Conservation (phyloP, 129 eudicot species). For the Lactuca sativa region DNA sequence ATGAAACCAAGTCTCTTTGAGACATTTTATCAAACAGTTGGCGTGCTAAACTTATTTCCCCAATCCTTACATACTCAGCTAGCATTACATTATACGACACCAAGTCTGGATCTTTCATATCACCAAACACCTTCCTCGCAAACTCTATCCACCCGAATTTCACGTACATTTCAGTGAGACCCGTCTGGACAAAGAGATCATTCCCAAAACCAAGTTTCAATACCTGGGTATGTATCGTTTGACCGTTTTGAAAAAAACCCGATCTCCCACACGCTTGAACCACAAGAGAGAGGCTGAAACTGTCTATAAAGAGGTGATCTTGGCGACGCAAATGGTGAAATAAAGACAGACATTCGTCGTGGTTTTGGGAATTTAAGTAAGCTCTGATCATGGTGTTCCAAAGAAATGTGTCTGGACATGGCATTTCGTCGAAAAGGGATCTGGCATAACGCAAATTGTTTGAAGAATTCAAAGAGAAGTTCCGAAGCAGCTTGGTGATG, state of each 20-base stretch:
- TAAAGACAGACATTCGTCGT: slow-evolving; percentile 20
- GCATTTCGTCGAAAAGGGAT: slow-evolving; percentile 29
- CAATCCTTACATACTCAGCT: slow-evolving; percentile 37
- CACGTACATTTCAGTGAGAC: slow-evolving; percentile 40
- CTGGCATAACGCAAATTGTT: slow-evolving; percentile 27
- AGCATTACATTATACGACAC: slow-evolving; percentile 40
- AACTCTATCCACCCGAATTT: slow-evolving; percentile 25
- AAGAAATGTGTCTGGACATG: slow-evolving; percentile 39
- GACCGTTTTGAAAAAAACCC: slow-evolving; percentile 18
- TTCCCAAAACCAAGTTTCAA: slow-evolving; percentile 35
- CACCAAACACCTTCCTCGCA: slow-evolving; percentile 35
- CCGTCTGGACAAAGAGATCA: slow-evolving; percentile 45
- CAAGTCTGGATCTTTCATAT: slow-evolving; percentile 34
- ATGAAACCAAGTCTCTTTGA: slow-evolving; percentile 41
- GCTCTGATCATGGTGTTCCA: slow-evolving; percentile 45
- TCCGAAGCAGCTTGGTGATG: slow-evolving; percentile 32
- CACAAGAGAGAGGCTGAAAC: slow-evolving; percentile 39
- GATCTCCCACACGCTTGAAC: slow-evolving; percentile 32
- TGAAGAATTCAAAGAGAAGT: slow-evolving; percentile 1
- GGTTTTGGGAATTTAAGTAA: slow-evolving; percentile 24
- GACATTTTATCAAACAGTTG: slow-evolving; percentile 41
- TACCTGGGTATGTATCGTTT: slow-evolving; percentile 33
- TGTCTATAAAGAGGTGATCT: slow-evolving; percentile 27
- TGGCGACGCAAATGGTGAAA: slow-evolving; percentile 25
- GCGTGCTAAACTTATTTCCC: slow-evolving; percentile 31